Base-by-base conservation (phyloP, 345 rosid species). In the Hibiscus tridactylites region DNA sequence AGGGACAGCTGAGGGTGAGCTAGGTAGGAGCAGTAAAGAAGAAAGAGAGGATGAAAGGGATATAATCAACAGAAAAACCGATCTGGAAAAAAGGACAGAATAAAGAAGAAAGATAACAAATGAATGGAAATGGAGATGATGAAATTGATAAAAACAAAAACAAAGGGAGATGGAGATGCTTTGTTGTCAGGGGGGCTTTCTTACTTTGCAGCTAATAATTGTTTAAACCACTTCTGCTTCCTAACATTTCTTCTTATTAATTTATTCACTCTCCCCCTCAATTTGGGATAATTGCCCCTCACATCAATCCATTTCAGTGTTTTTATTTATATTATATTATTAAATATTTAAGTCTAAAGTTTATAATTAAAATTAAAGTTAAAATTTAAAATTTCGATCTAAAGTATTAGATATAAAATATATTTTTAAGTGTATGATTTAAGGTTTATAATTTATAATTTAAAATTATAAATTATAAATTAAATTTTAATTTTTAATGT, bases 121-220 rank as follows among this genome's bases (percentile, higher is more conserved):
- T 74, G 76, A 73, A 75, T 62, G 82, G 84, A 75, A 86, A 82
- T 81, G 90, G 76, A 42, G 42, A 37, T 7, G 46, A 42, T 19
- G 24, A 9, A 17, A 74, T 74, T 80, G 77, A 80, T 74, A 82
- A 83, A 49, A 82, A 79, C 80, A 85, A 75, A 82, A 64, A 74
- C 19, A 53, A n/a, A 53, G 17, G 58, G 58, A 53, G 26, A 11
- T 49, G 4, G 4, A 56, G 88, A 85, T 83, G 90, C 85, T 86
- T 87, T 76, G 91, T 78, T 84, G 88, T 87, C 89, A 85, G 87
- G 61, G 57, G 21, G 81, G 81, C 80, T 87, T 54, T 85, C 90
- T 87, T 82, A 85, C 88, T 87, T 89, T 86, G 90, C 92, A 83
- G 87, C 91, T 87, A 87, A 91, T 89, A 78, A 86, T 91, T 86